Percentiles rank a stretch among this genome's conserved stretches.
Conservation (phyloP, 2,329 filamentous ascomycete species). For the Aspergillus felis region DNA sequence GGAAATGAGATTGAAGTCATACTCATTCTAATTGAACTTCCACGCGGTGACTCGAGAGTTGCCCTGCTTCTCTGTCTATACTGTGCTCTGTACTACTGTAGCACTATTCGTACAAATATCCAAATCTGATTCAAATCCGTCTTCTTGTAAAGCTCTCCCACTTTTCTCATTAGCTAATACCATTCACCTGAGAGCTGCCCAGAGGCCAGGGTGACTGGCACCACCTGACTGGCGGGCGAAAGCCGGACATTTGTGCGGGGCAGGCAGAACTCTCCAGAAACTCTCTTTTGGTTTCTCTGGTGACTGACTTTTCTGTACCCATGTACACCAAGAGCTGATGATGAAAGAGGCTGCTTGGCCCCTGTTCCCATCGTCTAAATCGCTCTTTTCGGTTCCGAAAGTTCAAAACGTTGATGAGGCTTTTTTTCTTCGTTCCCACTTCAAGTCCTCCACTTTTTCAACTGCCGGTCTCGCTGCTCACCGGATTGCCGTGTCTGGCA, state of each 20-base stretch:
- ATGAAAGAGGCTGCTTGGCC: neutral
- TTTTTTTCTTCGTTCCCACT: neutral
- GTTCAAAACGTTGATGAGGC: neutral
- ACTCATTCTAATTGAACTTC: neutral
- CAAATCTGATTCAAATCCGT: neutral
- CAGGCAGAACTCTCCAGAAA: neutral
- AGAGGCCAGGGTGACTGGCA: neutral
- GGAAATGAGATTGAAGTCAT: neutral
- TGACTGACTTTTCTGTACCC: too few species aligned
- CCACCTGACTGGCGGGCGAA: neutral
- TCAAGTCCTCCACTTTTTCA: neutral
- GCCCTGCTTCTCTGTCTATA: neutral
- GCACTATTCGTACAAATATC: neutral
- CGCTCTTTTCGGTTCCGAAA: neutral
- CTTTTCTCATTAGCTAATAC: neutral
- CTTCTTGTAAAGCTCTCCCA: neutral
- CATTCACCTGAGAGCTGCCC: neutral
- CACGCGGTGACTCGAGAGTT: neutral
- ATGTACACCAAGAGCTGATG: neutral
- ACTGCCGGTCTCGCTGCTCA: neutral
- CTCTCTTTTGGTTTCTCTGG: neutral
- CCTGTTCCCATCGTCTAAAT: neutral
- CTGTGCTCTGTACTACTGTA: neutral
- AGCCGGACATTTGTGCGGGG: neutral
- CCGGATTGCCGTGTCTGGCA: neutral